Evolutionary conservation across 257 asterid species (phyloP), one percentile per base, ranked within the genome.

Genomic region (Scutellaria galericulata): DNA sequence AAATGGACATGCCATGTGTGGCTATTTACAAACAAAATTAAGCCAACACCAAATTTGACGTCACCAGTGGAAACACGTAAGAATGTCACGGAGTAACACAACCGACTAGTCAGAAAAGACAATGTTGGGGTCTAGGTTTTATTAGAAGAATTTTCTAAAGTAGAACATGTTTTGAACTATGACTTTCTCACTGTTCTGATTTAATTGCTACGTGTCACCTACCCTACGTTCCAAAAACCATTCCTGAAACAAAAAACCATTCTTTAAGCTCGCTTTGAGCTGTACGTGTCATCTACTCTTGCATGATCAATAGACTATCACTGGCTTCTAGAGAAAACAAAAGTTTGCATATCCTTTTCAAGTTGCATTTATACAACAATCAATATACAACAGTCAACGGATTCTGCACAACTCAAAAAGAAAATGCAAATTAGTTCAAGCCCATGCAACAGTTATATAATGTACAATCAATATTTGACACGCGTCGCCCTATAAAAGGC

Each of bases 401-500:
- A 41, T 40, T 59, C 41, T 66, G 18, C 63, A 11, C 44, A 45
- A 50, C 57, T 37, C 22, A 47, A 64, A 68, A 73, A 60, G 40
- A 22, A 35, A 3, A 65, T 40, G 67, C 60, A 65, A 53, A 53
- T 63, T 68, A 18, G 65, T 20, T 5, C 63, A 61, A 41, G 14
- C 69, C 44, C 71, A 24, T 9, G 53, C 66, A 68, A 62, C 61
- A 15, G 70, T 51, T 44, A 59, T 13, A n/a, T 7, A 42, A 55
- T 53, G 58, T 63, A 20, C 27, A 72, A 68, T 62, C 78, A 18
- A 24, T 77, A 66, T 59, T n/a, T 9, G 63, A 66, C 80, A 70
- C 70, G 12, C 66, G 78, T 50, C 46, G 0, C 68, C 64, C 45
- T 10, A 9, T 77, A 50, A 46, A 48, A n/a, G 7, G 48, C 70